Percentiles rank a stretch among this genome's conserved stretches.
Conservation (phyloP, 495 filamentous ascomycete genomes). For the Lichenothelia convexa region DNA sequence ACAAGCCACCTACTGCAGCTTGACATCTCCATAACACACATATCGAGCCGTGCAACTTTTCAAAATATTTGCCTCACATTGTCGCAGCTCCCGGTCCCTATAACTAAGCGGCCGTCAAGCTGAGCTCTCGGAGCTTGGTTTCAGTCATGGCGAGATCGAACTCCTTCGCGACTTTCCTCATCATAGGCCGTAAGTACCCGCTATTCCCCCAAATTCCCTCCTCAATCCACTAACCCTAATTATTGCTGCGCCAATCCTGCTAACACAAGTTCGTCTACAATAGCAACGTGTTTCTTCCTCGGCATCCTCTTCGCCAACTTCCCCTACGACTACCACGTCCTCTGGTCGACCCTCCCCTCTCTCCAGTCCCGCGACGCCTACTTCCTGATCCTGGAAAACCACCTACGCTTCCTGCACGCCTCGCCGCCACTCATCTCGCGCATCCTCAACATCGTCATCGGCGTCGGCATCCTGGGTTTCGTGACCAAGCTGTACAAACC, state of each 20-base stretch:
- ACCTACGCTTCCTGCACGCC: slow-evolving; percentile 70
- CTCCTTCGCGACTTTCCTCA: slow-evolving; percentile 81
- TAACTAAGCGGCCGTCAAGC: too few relatives aligned
- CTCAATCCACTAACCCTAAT: slow-evolving; percentile 2
- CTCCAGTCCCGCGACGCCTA: slow-evolving; percentile 32
- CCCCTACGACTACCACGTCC: slow-evolving; percentile 93
- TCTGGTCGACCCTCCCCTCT: slow-evolving; percentile 62
- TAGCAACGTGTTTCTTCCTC: slow-evolving; percentile 89
- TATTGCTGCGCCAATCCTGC: too few relatives aligned
- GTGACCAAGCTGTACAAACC: slow-evolving; percentile 85
- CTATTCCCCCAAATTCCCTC: slow-evolving; percentile 1
- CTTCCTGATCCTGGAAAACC: slow-evolving; percentile 64
- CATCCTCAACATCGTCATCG: slow-evolving; percentile 83
- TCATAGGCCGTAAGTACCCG: slow-evolving; percentile 64
- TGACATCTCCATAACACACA: too few relatives aligned
- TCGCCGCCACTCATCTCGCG: slow-evolving; percentile 81
- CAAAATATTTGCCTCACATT: too few relatives aligned
- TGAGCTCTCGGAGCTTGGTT: too few relatives aligned
- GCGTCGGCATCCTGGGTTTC: slow-evolving; percentile 74
- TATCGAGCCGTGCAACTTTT: too few relatives aligned
- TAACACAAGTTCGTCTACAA: too few relatives aligned
- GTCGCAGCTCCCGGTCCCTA: too few relatives aligned
- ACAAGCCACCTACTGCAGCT: too few relatives aligned
- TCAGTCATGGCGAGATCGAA: background rate
- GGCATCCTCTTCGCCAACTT: slow-evolving; percentile 95